Conservation (phyloP, 2,329 filamentous ascomycete genomes). For the Fusarium incarnatum region DNA sequence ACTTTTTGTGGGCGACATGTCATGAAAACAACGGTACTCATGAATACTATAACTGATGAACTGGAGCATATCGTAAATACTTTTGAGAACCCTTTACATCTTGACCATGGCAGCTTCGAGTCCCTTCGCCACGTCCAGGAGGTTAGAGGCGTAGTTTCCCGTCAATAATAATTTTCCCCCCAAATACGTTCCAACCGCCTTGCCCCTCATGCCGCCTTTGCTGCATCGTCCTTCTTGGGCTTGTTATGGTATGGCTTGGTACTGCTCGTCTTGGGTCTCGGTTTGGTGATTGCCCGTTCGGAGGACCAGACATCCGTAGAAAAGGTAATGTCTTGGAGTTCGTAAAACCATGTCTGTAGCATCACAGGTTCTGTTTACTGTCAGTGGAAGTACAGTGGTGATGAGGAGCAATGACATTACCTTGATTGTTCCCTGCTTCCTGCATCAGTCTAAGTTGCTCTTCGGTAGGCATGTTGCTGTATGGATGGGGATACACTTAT, state of each 20-base stretch:
- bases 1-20: too few species aligned
- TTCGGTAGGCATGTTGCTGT: neutral
- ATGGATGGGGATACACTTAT: rapidly evolving
- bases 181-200: rapidly evolving
- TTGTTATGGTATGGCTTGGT: rapidly evolving
- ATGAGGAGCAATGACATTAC: neutral
- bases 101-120: neutral
- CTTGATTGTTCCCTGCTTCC: rapidly evolving
- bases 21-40: neutral
- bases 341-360: constrained; percentile 5
- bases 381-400: rapidly evolving
- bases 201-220: neutral
- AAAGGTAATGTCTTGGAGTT: neutral
- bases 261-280: neutral
- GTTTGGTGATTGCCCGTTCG: neutral
- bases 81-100: rapidly evolving
- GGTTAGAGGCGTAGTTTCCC: neutral
- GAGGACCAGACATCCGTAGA: neutral
- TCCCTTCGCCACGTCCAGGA: rapidly evolving
- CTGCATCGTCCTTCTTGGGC: rapidly evolving
- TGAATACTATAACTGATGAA: neutral
- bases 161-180: rapidly evolving
- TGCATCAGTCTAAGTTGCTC: neutral
- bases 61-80: neutral
- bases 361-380: neutral